These are phyloP conservation scores for Phytopythium aichiense DNA, from an alignment of 352 stramenopile species.

Conservation along the genomic window DNA sequence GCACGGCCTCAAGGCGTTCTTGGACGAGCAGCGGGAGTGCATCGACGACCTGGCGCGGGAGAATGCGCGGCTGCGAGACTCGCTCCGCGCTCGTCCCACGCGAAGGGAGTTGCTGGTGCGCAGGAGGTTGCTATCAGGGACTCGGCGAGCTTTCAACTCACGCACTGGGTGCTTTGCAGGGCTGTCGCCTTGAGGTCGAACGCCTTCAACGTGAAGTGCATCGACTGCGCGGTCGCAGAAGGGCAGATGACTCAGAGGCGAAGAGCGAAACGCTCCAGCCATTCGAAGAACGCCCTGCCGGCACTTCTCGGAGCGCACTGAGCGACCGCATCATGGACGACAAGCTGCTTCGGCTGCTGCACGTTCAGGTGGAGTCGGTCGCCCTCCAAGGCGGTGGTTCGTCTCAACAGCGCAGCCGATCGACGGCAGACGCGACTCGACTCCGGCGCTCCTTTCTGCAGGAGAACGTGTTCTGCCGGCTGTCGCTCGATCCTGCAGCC, in stretches of 20 bases:
- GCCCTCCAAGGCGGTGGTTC: neutral
- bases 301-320: conserved; percentile 4
- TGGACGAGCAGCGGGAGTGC: conserved; percentile 19
- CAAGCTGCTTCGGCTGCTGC: conserved; percentile 19
- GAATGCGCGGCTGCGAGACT: conserved; percentile 27
- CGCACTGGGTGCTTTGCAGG: conserved; percentile 9
- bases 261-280: neutral
- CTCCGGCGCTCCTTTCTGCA: conserved; percentile 20
- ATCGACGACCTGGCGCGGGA: conserved; percentile 20
- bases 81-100: conserved; percentile 22
- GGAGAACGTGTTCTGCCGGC: conserved; percentile 21
- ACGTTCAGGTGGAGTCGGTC: conserved; percentile 14
- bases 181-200: conserved; percentile 22
- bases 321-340: conserved; percentile 24
- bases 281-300: neutral
- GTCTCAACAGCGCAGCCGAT: neutral
- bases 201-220: conserved; percentile 14
- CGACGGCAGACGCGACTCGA: neutral
- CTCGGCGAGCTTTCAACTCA: neutral
- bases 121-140: neutral
- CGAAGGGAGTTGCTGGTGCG: conserved; percentile 20
- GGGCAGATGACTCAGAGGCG: neutral
- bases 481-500: conserved; percentile 15
- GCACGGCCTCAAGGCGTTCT: conserved; percentile 13
- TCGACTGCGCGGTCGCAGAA: conserved; percentile 7